Conservation (phyloP, 179 eudicot species). For the Drosera spatulata region DNA sequence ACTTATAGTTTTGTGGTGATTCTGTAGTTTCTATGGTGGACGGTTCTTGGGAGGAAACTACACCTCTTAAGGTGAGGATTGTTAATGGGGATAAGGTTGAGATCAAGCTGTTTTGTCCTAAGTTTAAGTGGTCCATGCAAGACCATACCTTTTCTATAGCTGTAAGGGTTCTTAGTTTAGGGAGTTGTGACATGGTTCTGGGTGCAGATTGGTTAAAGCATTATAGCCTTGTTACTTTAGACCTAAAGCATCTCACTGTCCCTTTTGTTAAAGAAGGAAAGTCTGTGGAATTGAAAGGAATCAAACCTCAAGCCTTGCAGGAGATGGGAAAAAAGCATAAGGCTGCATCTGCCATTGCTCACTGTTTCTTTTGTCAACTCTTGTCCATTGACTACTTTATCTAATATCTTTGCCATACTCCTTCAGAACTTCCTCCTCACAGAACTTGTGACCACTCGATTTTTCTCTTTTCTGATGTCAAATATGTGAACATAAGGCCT, state of each 20-base stretch:
- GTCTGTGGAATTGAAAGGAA: not conserved
- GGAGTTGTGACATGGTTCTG: constrained; percentile 5
- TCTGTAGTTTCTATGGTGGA: not conserved
- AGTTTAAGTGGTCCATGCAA: constrained; percentile 4
- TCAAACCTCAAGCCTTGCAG: not conserved
- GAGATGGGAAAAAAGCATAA: not conserved
- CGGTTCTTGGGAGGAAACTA: not conserved
- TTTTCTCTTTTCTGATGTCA: not conserved
- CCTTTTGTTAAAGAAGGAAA: not conserved
- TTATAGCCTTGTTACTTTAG: not conserved
- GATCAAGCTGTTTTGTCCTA: not conserved
- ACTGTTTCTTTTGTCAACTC: too few relatives aligned
- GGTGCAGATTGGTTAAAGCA: constrained; percentile 3
- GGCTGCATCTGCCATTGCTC: not conserved
- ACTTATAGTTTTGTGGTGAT: not conserved
- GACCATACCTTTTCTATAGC: not conserved
- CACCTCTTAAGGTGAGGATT: not conserved
- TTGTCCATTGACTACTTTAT: too few relatives aligned
- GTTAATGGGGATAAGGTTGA: not conserved
- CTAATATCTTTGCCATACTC: not conserved
- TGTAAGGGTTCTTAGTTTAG: not conserved
- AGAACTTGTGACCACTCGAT: not conserved
- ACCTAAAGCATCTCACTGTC: not conserved
- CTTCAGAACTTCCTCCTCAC: not conserved
- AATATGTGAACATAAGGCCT: not conserved